Evolutionary conservation across 1,284 basidiomycete genomes (phyloP), one percentile per base, ranked within the genome.

Genomic region (Cutaneotrichosporon dermatis): DNA sequence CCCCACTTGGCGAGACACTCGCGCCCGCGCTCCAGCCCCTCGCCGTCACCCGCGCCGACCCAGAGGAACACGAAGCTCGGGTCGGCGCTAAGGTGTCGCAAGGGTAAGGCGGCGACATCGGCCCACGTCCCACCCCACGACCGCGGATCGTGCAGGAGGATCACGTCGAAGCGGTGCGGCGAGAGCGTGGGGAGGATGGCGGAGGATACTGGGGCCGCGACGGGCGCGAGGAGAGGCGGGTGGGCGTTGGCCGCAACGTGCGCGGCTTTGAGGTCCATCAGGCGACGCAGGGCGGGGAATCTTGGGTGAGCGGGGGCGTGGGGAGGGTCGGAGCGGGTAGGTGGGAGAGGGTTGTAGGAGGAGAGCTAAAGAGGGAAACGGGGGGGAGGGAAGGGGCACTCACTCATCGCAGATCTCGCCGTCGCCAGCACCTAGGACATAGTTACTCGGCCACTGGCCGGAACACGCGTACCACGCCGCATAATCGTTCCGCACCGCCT

Each of bases 1-100:
- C 95, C 95, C 95, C 95, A 99, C 71, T 86, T 88, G 1, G 88
- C 87, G 50, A 98, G 82, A 40, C 95, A 82, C 73, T 98, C 95
- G 42, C 95, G 82, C 0, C 96, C 95, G 39, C 88, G 83, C 76
- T 99, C 96, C 6, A 99, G 82, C 0, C 93, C 96, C 52, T 93
- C 91, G 2, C 87, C 87, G 12, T 89, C 88, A 1, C 92, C 93
- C 59, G 86, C 88, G 3, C 95, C 96, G 1, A 98, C 93, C 95
- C 96, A 99, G 55, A 99, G 81, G 73, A 97, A 95, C 11, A 99
- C 83, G 67, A 97, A 99, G 40, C 88, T 88, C 0, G 92, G 93
- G 68, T 95, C 94, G 0, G 92, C 88, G 0, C 91, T 89, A 16
- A 98, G 83, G 39, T 85, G 82, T 0, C 92, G 88, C 50, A 98